Conservation (phyloP, 768 basidiomycete species). For the Tremella mesenterica region DNA sequence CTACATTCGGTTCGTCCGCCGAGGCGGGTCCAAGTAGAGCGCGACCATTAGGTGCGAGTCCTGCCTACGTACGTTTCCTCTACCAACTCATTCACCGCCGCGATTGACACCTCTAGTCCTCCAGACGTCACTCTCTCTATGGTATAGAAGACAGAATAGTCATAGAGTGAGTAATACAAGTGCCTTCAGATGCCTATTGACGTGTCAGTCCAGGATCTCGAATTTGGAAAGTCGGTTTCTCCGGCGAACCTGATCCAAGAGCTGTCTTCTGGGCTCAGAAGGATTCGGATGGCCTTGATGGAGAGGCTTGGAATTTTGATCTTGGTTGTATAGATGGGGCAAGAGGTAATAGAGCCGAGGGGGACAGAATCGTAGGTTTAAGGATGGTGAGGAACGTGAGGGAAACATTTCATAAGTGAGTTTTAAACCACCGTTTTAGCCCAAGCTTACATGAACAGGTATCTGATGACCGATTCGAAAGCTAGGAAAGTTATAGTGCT, state of each 20-base stretch:
- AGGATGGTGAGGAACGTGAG: slow-evolving; percentile 62
- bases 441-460: slow-evolving; percentile 50
- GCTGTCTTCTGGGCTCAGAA: slow-evolving; percentile 60
- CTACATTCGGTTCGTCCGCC: slow-evolving; percentile 17
- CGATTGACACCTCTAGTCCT: slow-evolving; percentile 22
- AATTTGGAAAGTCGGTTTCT: slow-evolving; percentile 96
- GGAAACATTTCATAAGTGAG: slow-evolving; percentile 74
- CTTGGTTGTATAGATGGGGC: slow-evolving; percentile 19
- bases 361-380: slow-evolving; percentile 62
- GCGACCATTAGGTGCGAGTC: slow-evolving; percentile 30
- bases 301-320: slow-evolving; percentile 37
- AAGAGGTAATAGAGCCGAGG: slow-evolving; percentile 50
- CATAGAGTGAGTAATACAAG: slow-evolving; percentile 53
- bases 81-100: neutral
- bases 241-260: slow-evolving; percentile 83
- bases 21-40: slow-evolving; percentile 35
- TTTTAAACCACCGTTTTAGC: neutral
- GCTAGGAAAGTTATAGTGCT: slow-evolving; percentile 87
- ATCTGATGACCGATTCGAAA: slow-evolving; percentile 86
- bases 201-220: slow-evolving; percentile 61
- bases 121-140: slow-evolving; percentile 78
- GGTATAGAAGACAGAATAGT: slow-evolving; percentile 93
- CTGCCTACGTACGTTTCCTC: slow-evolving; percentile 27
- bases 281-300: slow-evolving; percentile 2
- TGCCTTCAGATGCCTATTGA: neutral